These are phyloP conservation scores for Rhynchospora pubera DNA, from an alignment of 176 grass and related monocot genomes.

Conservation along the genomic window DNA sequence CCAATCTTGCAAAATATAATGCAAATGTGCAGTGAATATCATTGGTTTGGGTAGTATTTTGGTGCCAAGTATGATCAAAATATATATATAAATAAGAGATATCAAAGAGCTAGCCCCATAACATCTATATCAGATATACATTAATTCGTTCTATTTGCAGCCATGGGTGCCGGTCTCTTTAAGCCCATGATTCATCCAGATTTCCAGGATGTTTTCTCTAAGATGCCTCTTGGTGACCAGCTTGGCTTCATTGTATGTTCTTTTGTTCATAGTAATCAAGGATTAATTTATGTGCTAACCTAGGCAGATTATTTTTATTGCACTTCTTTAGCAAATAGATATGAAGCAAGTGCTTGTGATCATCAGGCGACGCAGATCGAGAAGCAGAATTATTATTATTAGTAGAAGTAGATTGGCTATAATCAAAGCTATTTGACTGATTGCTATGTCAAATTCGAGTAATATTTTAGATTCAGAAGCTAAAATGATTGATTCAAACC, in stretches of 20 bases:
- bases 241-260: constrained; percentile 39
- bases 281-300: not conserved
- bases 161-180: constrained; percentile 36
- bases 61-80: no score
- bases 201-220: constrained; percentile 29
- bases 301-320: not conserved
- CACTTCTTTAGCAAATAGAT: not conserved
- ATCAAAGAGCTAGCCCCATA: not conserved
- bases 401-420: no score
- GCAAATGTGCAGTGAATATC: no score
- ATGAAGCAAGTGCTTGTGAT: not conserved
- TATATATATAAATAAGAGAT: no score
- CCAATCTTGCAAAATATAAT: no score
- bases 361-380: not conserved
- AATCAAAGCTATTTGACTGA: no score
- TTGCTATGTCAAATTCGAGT: no score
- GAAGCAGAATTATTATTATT: no score
- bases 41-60: no score
- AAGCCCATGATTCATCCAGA: constrained; percentile 30
- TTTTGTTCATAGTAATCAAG: not conserved
- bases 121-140: no score
- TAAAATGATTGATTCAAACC: no score
- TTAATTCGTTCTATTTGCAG: not conserved
- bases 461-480: no score
- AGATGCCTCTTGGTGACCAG: constrained; percentile 45